Base-by-base conservation (phyloP, 2,329 filamentous ascomycete genomes). In the Botryotinia calthae region DNA sequence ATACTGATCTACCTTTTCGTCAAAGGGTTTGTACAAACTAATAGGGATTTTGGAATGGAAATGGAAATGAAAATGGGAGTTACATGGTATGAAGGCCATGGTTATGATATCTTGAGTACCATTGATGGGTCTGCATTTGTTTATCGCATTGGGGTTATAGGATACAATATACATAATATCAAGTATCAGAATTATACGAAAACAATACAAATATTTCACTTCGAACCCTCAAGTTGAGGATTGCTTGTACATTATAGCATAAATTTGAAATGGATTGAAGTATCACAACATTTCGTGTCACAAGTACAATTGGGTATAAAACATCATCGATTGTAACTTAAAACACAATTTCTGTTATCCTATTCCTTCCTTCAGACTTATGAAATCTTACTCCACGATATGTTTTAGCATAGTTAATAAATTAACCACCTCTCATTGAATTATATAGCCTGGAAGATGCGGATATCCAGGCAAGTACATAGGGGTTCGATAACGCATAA, bases 11-110 rank as follows among this genome's bases (percentile, higher is more conserved):
- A 25, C 46, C 34, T 40, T n/a, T 37, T 40, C 6, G 1, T 28
- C 16, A 8, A 22, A 8, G 34, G 25, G 25, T 42, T 7, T 68
- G 65, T 58, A 68, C 6, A 68, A 56, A 68, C 2, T 28, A 40
- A 22, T 56, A 28, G 25, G 48, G n/a, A 3, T 10, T 58, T 7
- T 16, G 34, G 34, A 25, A 68, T 56, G 44, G 37, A 51, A 68
- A 34, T 65, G 44, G 48, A 51, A 68, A 34, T 65, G 28, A 22
- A n/a, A 37, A 68, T 44, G 8, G 65, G 65, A 68, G 65, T 67
- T 68, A 31, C n/a, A 22, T 16, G 28, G 64, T 37, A 2, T 28
- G 34, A 28, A 54, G 34, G 65, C 56, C 37, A 56, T 14, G 34
- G 25, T 28, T 42, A 67, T 54, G 64, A 56, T 28, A 68, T 56